Evolutionary conservation across 2,329 filamentous ascomycete species (phyloP), one percentile per base, ranked within the genome.

Genomic region (Neofusicoccum sp.): DNA sequence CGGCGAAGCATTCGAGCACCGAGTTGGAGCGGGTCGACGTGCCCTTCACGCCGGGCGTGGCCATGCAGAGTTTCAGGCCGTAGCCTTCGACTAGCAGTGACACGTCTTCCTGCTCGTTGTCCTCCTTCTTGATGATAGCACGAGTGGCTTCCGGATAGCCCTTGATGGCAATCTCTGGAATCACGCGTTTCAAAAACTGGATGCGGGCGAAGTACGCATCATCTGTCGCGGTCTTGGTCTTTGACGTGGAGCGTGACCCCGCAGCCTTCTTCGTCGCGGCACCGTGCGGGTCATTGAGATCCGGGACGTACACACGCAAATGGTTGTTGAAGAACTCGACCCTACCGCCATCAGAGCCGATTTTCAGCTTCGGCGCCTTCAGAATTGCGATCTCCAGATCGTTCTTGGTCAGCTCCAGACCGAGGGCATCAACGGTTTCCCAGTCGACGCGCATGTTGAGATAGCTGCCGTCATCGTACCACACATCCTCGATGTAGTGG

Each of bases 61-160:
- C 96, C 88, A 99, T 96, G 78, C 93, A 97, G 31, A 86, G 84
- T 44, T 86, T 86, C 53, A 99, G 81, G 0, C 95, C 95, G 75
- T 99, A 98, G 1, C 95, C 95, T 82, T 98, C 95, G 3, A 99
- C 95, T 11, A 88, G 79, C 0, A 97, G 82, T 45, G 73, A 71
- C 61, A 79, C 76, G 61, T 79, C 78, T 64, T 81, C 78, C 40
- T 73, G 66, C 47, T 93, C 91, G 3, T 84, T 79, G 58, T 91
- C 87, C 51, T 88, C 86, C 2, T 90, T 92, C 69, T 95, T 89
- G 71, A 98, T 95, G 67, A 98, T 92, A 49, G 92, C 93, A 66
- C 95, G 88, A 8, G 86, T 82, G 3, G 93, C 91, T 63, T 93
- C 89, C 0, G 92, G 85, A 72, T 97, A 96, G 14, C 95, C 95